Evolutionary conservation across 495 filamentous ascomycete genomes (phyloP).

Genomic region (Talaromyces adpressus): DNA sequence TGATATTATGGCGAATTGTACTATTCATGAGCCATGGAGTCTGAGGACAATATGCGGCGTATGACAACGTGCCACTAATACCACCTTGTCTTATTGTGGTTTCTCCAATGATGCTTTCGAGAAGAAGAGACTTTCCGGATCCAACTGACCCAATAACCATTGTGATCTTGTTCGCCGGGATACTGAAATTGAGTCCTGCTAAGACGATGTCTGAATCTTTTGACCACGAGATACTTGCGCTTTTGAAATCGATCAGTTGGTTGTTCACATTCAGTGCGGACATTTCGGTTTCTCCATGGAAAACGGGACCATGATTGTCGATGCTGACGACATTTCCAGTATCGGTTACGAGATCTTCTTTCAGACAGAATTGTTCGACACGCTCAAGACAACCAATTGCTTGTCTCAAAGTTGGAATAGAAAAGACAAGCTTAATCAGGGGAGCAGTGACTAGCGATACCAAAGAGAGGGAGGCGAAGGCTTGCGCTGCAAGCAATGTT

Average conservation of each 20-base stretch:
- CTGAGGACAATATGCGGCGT: conserved; percentile 46
- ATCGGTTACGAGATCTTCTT: not conserved
- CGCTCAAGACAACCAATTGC: not conserved
- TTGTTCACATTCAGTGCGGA: not conserved
- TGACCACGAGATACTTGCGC: conserved; percentile 25
- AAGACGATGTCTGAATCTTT: conserved; percentile 14
- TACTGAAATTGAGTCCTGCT: conserved; percentile 17
- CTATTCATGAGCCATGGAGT: conserved; percentile 49
- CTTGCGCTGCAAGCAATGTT: not conserved
- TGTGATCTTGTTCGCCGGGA: conserved; percentile 31
- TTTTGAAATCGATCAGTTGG: not conserved
- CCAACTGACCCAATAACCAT: conserved; percentile 50
- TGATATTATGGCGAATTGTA: conserved; percentile 51
- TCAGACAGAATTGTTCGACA: not conserved
- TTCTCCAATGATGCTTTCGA: conserved; percentile 48
- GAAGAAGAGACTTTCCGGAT: conserved; percentile 46
- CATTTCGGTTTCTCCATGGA: not conserved
- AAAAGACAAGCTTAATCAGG: not conserved
- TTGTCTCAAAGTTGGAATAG: not conserved
- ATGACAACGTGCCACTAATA: not conserved
- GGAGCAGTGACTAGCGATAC: not conserved
- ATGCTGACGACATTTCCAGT: not conserved
- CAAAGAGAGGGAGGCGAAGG: not conserved
- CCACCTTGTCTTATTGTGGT: conserved; percentile 14
- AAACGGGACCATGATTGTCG: not conserved